These are phyloP conservation scores for Paecilomyces formosus DNA, from an alignment of 2,329 filamentous ascomycete species.

Conservation along the genomic window DNA sequence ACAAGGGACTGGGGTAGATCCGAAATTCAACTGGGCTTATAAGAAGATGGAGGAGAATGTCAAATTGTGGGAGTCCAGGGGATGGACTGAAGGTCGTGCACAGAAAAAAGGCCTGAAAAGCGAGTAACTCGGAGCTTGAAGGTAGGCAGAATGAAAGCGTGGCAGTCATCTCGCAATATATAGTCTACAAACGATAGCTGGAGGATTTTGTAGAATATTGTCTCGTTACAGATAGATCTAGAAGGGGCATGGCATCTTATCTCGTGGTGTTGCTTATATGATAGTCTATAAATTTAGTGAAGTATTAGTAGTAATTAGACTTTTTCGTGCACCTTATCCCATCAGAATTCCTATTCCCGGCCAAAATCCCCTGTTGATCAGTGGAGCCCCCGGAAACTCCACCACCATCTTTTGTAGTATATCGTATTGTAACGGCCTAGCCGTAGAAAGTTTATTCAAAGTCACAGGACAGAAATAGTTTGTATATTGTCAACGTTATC, in stretches of 20 bases:
- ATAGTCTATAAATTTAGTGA: no score
- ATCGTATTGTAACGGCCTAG: no score
- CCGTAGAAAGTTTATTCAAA: no score
- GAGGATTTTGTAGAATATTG: background rate
- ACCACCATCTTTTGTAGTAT: no score
- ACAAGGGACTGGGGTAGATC: conserved; percentile 13
- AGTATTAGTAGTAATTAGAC: no score
- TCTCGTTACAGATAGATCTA: background rate
- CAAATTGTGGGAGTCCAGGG: conserved; percentile 30
- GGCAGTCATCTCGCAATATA: background rate
- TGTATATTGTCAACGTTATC: no score
- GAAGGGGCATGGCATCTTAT: background rate
- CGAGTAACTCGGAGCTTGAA: background rate
- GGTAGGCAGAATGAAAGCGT: background rate
- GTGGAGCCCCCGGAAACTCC: no score
- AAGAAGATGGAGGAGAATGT: conserved; percentile 44
- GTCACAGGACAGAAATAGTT: no score
- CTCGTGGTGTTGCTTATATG: no score
- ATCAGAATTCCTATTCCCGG: no score
- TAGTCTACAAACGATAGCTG: background rate
- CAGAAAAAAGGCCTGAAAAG: background rate
- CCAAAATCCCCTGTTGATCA: no score
- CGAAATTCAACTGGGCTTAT: conserved; percentile 38
- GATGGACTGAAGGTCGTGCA: background rate
- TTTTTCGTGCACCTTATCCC: no score